These are phyloP conservation scores for Russula emetica DNA, from an alignment of 768 basidiomycete genomes.

Conservation along the genomic window DNA sequence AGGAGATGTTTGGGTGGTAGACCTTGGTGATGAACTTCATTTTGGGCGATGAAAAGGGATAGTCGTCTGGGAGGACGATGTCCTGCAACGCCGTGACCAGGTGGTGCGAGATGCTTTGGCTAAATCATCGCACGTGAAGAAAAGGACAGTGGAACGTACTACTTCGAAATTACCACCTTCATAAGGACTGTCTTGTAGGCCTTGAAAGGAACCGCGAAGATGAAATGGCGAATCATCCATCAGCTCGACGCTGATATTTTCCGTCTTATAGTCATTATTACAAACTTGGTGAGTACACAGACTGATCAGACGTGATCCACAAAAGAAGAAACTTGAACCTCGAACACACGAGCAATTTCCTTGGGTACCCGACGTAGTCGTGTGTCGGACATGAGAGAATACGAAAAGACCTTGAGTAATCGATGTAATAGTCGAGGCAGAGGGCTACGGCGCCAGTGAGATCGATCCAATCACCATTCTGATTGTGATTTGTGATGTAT, in stretches of 20 bases:
- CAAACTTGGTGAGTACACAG: constrained; percentile 53
- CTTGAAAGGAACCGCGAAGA: constrained; percentile 84
- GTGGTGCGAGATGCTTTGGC: background rate
- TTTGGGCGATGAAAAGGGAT: constrained; percentile 90
- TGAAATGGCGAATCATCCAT: constrained; percentile 88
- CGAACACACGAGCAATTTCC: constrained; percentile 71
- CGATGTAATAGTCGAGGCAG: background rate
- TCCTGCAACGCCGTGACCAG: constrained; percentile 48
- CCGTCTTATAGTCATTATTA: constrained; percentile 82
- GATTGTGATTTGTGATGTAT: background rate
- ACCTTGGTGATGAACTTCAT: constrained; percentile 98
- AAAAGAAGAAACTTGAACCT: background rate
- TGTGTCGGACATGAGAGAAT: constrained; percentile 47
- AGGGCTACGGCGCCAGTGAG: background rate
- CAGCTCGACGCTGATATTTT: constrained; percentile 77
- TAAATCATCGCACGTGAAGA: background rate
- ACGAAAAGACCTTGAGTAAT: background rate
- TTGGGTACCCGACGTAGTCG: constrained; percentile 86
- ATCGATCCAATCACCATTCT: background rate
- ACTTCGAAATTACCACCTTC: constrained; percentile 89
- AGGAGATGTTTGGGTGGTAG: constrained; percentile 94
- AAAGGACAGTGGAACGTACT: constrained; percentile 44
- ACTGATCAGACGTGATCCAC: background rate
- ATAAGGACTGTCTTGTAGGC: constrained; percentile 90
- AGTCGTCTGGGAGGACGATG: constrained; percentile 85